phyloP scores from a whole-genome alignment of 192 early-diverging fungal species.

The Entophlyctis luteolus region DNA sequence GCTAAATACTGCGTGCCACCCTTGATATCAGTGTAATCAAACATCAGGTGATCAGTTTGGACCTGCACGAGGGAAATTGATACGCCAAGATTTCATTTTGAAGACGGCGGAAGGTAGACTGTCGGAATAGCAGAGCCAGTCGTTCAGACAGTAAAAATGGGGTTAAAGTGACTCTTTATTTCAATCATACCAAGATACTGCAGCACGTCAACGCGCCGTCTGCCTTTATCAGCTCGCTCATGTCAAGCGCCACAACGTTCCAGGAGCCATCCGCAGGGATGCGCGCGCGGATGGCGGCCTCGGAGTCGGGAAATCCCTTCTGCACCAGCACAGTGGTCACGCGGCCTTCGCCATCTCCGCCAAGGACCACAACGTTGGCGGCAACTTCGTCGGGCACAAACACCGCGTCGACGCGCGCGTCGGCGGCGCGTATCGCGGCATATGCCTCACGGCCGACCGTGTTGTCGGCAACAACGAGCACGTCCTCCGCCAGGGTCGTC shows the following conservation, averaged over 20 bases:
- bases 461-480: slow-evolving; percentile 28
- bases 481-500: slow-evolving; percentile 11
- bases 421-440: slow-evolving; percentile 24
- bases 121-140: too few species aligned
- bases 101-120: too few species aligned
- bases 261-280: neutral
- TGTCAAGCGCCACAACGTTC: slow-evolving; percentile 27
- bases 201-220: slow-evolving; percentile 44
- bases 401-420: slow-evolving; percentile 6
- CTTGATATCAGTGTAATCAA: too few species aligned
- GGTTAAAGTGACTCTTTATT: neutral
- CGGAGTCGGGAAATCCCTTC: slow-evolving; percentile 30
- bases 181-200: slow-evolving; percentile 17
- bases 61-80: too few species aligned
- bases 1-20: too few species aligned
- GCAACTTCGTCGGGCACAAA: slow-evolving; percentile 36
- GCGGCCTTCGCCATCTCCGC: slow-evolving; percentile 20
- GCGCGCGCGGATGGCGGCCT: slow-evolving; percentile 9
- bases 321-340: slow-evolving; percentile 25
- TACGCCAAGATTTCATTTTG: too few species aligned
- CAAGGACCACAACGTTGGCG: slow-evolving; percentile 36
- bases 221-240: slow-evolving; percentile 40
- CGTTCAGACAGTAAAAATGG: too few species aligned
- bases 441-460: slow-evolving; percentile 22
- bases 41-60: too few species aligned